These are phyloP conservation scores for Phialocephala sp. DNA, from an alignment of 2,329 filamentous ascomycete genomes.

Conservation along the genomic window DNA sequence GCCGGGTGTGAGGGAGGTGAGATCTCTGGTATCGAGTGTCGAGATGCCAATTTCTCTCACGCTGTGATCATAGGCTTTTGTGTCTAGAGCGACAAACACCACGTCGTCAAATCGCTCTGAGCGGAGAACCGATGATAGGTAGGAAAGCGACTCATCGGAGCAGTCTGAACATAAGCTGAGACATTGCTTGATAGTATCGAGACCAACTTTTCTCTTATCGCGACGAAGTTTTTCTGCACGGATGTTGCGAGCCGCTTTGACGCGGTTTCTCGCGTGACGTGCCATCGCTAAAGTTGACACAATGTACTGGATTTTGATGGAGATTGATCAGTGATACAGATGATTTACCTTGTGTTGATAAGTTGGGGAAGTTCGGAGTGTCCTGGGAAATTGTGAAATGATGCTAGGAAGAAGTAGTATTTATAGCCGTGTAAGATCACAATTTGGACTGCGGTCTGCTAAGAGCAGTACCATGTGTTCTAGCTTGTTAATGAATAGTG, in stretches of 20 bases:
- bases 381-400: too few relatives aligned
- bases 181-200: neutral
- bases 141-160: neutral
- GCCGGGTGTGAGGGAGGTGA: neutral
- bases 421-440: too few relatives aligned
- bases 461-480: too few relatives aligned
- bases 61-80: neutral
- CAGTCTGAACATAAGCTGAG: neutral
- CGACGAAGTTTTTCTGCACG: neutral
- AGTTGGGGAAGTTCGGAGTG: too few relatives aligned
- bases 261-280: neutral
- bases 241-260: neutral
- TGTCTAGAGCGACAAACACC: neutral
- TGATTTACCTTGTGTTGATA: neutral
- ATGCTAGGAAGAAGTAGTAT: too few relatives aligned
- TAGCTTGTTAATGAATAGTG: too few relatives aligned
- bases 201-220: neutral
- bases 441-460: too few relatives aligned
- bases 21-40: neutral
- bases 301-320: neutral
- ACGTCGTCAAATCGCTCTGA: neutral
- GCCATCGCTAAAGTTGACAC: neutral
- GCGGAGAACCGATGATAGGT: neutral
- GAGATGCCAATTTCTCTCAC: slow-evolving; percentile 2
- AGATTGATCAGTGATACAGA: neutral